phyloP scores from a whole-genome alignment of 148 eudicot species.

The Gaultheria prostrata region DNA sequence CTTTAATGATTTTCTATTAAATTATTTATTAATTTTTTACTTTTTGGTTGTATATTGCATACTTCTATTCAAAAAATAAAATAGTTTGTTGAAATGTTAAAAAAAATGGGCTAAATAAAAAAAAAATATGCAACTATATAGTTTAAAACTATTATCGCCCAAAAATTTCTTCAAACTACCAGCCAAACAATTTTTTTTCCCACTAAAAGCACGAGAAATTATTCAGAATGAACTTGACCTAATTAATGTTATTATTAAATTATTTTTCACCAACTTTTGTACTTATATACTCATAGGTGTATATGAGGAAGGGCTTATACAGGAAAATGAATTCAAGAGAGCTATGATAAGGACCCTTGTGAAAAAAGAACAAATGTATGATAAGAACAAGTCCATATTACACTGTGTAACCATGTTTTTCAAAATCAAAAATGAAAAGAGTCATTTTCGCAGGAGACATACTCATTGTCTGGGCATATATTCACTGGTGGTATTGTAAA shows the following conservation, averaged over 20 bases:
- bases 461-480: neutral
- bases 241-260: no score
- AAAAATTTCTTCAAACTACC: no score
- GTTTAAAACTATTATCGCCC: no score
- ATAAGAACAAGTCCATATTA: conserved; percentile 9
- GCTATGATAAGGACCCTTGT: no score
- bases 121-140: no score
- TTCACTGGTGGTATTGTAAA: neutral
- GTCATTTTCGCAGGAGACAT: neutral
- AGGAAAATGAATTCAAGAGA: neutral
- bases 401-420: neutral
- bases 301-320: neutral
- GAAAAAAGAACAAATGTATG: neutral
- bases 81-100: no score
- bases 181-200: neutral
- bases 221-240: neutral
- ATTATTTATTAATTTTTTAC: no score
- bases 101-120: no score
- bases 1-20: no score
- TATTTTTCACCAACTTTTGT: no score
- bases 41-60: no score
- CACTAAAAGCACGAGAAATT: neutral
- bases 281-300: neutral
- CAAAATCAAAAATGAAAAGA: neutral
- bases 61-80: no score